These are phyloP conservation scores for Euphorbia tirucalli DNA, from an alignment of 345 rosid species.

Conservation along the genomic window DNA sequence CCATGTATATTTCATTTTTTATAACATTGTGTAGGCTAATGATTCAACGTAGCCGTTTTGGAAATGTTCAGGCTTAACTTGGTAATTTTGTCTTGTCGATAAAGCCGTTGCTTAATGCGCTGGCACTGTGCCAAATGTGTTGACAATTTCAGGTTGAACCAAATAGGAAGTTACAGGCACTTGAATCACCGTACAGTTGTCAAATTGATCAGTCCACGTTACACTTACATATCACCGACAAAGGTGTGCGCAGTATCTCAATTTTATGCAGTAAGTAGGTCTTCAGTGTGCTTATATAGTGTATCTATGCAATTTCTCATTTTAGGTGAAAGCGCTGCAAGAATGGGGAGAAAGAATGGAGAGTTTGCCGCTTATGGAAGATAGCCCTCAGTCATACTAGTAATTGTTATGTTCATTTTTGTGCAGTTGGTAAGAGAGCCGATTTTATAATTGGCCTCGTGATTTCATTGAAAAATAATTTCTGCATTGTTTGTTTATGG, in stretches of 20 bases:
- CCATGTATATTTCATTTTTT: neutral
- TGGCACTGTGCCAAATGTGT: slow-evolving; percentile 25
- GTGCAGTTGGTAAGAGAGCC: slow-evolving; percentile 17
- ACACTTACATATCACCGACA: slow-evolving; percentile 12
- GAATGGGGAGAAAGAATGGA: slow-evolving; percentile 8
- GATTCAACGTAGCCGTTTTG: slow-evolving; percentile 16
- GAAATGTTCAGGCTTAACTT: slow-evolving; percentile 17
- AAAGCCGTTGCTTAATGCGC: slow-evolving; percentile 12
- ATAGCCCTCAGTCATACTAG: neutral
- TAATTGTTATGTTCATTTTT: neutral
- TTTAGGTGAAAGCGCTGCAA: slow-evolving; percentile 13
- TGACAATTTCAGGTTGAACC: slow-evolving; percentile 2
- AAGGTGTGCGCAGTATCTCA: slow-evolving; percentile 7
- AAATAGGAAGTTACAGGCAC: slow-evolving; percentile 14
- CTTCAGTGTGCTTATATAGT: neutral
- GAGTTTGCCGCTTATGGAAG: slow-evolving; percentile 12
- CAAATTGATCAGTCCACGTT: slow-evolving; percentile 23
- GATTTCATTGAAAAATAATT: neutral
- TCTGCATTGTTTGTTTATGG: neutral
- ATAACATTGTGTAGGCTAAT: neutral
- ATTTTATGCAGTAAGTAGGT: neutral
- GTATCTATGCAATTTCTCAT: neutral
- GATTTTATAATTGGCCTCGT: neutral
- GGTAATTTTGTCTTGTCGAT: slow-evolving; percentile 12
- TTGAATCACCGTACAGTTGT: slow-evolving; percentile 30